Conservation (phyloP, 345 rosid species). For the Dimocarpus longan region DNA sequence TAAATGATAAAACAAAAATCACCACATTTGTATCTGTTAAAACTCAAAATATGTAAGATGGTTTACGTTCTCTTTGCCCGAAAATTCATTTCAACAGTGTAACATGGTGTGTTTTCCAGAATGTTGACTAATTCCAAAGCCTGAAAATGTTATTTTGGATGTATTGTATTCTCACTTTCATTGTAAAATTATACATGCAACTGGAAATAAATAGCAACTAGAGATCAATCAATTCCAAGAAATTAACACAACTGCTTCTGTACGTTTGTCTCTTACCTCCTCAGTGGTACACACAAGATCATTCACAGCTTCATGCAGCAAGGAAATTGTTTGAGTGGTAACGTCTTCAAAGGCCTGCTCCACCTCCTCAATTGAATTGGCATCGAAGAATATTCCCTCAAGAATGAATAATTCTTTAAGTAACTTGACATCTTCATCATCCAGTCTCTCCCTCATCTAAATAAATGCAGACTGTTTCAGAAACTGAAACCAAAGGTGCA, state of each 20-base stretch:
- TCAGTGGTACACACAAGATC: constrained; percentile 46
- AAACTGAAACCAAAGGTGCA: constrained; percentile 10
- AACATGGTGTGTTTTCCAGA: no score
- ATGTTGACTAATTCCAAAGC: no score
- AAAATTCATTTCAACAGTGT: neutral
- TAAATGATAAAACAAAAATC: constrained; percentile 12
- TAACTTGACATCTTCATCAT: constrained; percentile 56
- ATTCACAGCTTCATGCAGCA: constrained; percentile 54
- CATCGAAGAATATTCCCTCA: constrained; percentile 52
- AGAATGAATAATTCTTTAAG: constrained; percentile 66
- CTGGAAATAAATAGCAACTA: neutral
- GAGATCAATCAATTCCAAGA: neutral
- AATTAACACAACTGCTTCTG: neutral
- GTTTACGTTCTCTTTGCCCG: neutral
- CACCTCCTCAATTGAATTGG: constrained; percentile 46
- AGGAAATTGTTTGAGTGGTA: constrained; percentile 40
- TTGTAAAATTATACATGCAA: neutral
- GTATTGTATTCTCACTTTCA: no score
- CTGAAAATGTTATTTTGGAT: no score
- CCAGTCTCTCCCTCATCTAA: constrained; percentile 64
- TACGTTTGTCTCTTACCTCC: constrained; percentile 45
- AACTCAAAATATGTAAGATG: neutral
- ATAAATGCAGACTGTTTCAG: constrained; percentile 21
- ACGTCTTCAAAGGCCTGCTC: constrained; percentile 49
- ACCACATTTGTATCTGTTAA: constrained; percentile 8